Conservation (phyloP, 1,284 basidiomycete genomes). For the Cutaneotrichosporon spelunceum region DNA sequence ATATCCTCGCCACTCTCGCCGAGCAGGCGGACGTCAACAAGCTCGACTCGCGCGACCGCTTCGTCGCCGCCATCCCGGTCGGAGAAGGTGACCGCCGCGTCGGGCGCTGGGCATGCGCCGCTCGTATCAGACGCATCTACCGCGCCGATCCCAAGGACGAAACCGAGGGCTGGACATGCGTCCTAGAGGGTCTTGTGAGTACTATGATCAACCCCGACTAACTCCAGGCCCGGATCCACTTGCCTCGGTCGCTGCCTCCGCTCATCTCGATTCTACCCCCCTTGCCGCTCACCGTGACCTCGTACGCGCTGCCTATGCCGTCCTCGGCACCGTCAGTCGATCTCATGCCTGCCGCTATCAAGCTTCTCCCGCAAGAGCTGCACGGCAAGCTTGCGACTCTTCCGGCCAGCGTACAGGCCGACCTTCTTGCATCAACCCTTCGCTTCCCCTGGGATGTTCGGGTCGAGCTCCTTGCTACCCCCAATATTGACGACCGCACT, state of each 20-base stretch:
- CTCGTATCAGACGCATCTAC: slow-evolving; percentile 39
- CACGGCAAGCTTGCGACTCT: slow-evolving; percentile 35
- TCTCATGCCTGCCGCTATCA: slow-evolving; percentile 34
- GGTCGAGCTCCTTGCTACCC: slow-evolving; percentile 39
- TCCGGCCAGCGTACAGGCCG: slow-evolving; percentile 36
- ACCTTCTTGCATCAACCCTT: slow-evolving; percentile 41
- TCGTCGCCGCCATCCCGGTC: slow-evolving; percentile 43
- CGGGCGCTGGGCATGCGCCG: slow-evolving; percentile 47
- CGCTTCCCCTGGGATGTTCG: slow-evolving; percentile 39
- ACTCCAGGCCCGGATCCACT: slow-evolving; percentile 36
- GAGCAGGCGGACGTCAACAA: slow-evolving; percentile 30
- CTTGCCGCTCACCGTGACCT: slow-evolving; percentile 32
- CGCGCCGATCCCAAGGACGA: slow-evolving; percentile 25
- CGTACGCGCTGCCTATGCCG: slow-evolving; percentile 41
- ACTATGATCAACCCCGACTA: not conserved
- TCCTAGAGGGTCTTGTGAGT: slow-evolving; percentile 43
- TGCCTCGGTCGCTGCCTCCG: slow-evolving; percentile 44
- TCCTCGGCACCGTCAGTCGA: slow-evolving; percentile 22
- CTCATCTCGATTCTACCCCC: slow-evolving; percentile 43
- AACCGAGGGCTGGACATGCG: slow-evolving; percentile 27
- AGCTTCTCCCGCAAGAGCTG: slow-evolving; percentile 37
- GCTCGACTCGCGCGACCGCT: slow-evolving; percentile 23
- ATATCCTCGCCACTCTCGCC: slow-evolving; percentile 35
- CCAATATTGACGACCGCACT: slow-evolving; percentile 34
- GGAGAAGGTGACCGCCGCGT: slow-evolving; percentile 42